Evolutionary conservation across 1,284 basidiomycete species (phyloP), one percentile per base, ranked within the genome.

Genomic region (Limonomyces culmigenus): DNA sequence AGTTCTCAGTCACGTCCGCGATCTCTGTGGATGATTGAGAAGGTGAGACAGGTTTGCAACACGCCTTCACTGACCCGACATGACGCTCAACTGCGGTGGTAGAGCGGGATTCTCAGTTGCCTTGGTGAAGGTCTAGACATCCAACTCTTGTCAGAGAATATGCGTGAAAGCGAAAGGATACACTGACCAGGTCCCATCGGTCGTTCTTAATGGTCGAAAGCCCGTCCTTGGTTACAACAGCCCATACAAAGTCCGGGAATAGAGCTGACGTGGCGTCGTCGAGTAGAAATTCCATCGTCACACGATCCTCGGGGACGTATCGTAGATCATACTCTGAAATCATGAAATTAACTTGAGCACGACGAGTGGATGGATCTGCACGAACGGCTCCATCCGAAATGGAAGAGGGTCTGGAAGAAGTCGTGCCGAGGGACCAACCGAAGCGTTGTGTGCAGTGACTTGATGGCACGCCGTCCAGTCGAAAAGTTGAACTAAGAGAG

Each of bases 401-500:
- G 73, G 55, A 69, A 75, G 19, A 70, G 37, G 42, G 68, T 57
- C 44, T 84, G 72, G 43, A 81, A 54, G 29, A 80, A 53, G 56
- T 92, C 88, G 56, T 92, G 88, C 48, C 81, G 73, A 38, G 88
- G 87, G 33, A 70, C 61, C 39, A 91, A 67, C 34, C 70, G 64
- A 54, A 91, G 67, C 42, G 81, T 67, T 25, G 78, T 74, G 62
- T 92, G 87, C 39, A 89, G 63, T 23, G 74, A 78, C 29, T 71
- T 58, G 38, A 88, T 54, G 43, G 72, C 75, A 41, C 80, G 74
- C 40, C 88, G 66, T 40, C 88, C 88, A 1, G 86, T 87, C 20
- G 85, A 86, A 57, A 80, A 93, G 46, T 67, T 65, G 58, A 87
- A 84, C n/a, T n/a, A n/a, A n/a, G n/a, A n/a, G n/a, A n/a, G n/a